Percentiles rank a stretch among this genome's conserved stretches.
These are phyloP conservation scores for Phylloporus sp. DNA, from an alignment of 768 basidiomycete genomes.

Conservation along the genomic window DNA sequence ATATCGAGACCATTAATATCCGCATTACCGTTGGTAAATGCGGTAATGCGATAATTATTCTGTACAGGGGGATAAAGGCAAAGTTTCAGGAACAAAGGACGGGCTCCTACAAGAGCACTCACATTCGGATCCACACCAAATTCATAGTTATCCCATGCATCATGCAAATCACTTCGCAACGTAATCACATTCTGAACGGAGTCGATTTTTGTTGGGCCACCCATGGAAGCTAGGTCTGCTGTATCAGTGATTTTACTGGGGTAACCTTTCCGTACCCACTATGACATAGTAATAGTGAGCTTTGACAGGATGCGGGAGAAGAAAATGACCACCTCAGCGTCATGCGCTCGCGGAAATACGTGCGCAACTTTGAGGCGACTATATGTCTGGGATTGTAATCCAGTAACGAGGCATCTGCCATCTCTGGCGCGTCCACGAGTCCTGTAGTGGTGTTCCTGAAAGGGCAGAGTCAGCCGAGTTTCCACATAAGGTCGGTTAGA, in stretches of 20 bases:
- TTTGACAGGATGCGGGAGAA: neutral
- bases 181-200: conserved; percentile 28
- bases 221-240: neutral
- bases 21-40: conserved; percentile 25
- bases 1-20: conserved; percentile 31
- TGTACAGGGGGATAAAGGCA: conserved; percentile 5
- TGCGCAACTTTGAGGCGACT: neutral
- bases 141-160: conserved; percentile 24
- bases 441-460: neutral
- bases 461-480: neutral
- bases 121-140: conserved; percentile 29
- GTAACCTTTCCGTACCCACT: neutral
- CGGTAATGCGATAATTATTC: conserved; percentile 30
- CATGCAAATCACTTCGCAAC: conserved; percentile 25
- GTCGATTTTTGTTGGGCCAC: conserved; percentile 18
- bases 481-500: neutral
- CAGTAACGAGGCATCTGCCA: neutral
- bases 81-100: neutral
- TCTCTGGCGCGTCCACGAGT: neutral
- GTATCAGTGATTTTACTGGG: neutral
- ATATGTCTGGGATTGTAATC: neutral
- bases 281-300: neutral
- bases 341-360: neutral
- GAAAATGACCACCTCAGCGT: neutral
- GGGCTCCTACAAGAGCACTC: neutral